phyloP scores from a whole-genome alignment of 495 filamentous ascomycete genomes.

The Xylaria palmicola region DNA sequence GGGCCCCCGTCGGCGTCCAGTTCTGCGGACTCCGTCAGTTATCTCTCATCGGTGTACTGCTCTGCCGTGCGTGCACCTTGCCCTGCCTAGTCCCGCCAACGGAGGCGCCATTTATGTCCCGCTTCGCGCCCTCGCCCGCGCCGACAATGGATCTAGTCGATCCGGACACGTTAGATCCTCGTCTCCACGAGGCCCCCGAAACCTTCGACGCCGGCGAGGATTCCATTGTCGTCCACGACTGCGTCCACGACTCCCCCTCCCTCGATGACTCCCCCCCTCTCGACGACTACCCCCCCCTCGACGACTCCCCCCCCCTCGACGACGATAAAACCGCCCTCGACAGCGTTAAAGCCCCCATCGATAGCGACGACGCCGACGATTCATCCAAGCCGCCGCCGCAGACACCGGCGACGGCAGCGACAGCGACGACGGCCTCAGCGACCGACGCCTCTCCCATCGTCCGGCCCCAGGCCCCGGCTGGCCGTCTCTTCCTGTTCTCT shows the following conservation, averaged over 20 bases:
- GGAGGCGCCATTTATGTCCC: not conserved
- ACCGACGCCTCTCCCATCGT: not conserved
- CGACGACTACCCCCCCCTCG: too few species aligned
- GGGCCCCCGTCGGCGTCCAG: conserved; percentile 11
- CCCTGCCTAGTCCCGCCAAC: not conserved
- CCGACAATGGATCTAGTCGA: conserved; percentile 21
- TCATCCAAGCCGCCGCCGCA: not conserved
- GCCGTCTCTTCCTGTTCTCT: not conserved
- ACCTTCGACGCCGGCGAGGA: too few species aligned
- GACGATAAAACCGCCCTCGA: too few species aligned
- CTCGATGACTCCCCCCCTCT: not conserved
- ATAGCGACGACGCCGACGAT: conserved; percentile 11
- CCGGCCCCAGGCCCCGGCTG: not conserved
- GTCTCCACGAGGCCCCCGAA: conserved; percentile 28
- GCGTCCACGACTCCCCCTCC: conserved; percentile 6
- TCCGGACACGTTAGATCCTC: conserved; percentile 27
- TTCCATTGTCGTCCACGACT: conserved; percentile 24
- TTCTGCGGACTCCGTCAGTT: conserved; percentile 10
- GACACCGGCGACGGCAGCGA: not conserved
- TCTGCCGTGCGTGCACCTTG: conserved; percentile 4
- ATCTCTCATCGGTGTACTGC: not conserved
- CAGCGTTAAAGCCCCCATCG: too few species aligned
- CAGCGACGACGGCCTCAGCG: not conserved
- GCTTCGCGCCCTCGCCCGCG: not conserved
- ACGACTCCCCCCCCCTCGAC: too few species aligned